Evolutionary conservation across 2,329 filamentous ascomycete genomes (phyloP).

Genomic region (Cercospora canescens): DNA sequence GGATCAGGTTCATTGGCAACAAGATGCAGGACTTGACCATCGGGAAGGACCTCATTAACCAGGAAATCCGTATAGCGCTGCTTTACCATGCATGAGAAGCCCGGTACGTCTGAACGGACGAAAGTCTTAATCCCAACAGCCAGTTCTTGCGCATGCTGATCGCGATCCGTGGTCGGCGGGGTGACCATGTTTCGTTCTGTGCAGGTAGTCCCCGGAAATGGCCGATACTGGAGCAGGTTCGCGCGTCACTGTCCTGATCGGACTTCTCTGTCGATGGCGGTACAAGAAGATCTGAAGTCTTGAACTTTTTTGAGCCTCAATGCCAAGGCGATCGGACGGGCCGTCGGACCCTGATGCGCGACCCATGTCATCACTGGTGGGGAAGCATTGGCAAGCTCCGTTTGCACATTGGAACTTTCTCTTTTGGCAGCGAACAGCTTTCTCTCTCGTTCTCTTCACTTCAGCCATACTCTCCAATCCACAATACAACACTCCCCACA

Average conservation of each 20-base stretch:
- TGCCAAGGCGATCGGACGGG: background rate
- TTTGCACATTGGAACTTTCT: background rate
- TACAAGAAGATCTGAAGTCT: background rate
- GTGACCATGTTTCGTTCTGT: background rate
- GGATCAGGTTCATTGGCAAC: slow-evolving; percentile 42
- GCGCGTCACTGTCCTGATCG: background rate
- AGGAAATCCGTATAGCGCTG: slow-evolving; percentile 87
- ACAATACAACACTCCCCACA: background rate
- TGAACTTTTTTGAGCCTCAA: slow-evolving; percentile 2
- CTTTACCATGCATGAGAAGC: slow-evolving; percentile 67
- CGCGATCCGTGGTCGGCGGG: background rate
- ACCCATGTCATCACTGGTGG: slow-evolving; percentile 2
- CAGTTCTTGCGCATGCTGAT: slow-evolving; percentile 40
- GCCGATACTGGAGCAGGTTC: background rate
- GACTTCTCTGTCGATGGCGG: background rate
- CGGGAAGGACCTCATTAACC: slow-evolving; percentile 81
- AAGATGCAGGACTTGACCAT: slow-evolving; percentile 76
- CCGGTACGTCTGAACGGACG: slow-evolving; percentile 57
- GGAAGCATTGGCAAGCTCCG: slow-evolving; percentile 1
- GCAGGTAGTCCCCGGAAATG: background rate
- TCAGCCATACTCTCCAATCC: background rate
- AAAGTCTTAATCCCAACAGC: slow-evolving; percentile 64
- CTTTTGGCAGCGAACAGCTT: background rate
- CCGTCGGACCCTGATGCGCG: background rate
- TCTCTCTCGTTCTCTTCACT: background rate